Evolutionary conservation across 176 grass and related monocot genomes (phyloP), one percentile per base, ranked within the genome.

Genomic region (Eragrostis curvula): DNA sequence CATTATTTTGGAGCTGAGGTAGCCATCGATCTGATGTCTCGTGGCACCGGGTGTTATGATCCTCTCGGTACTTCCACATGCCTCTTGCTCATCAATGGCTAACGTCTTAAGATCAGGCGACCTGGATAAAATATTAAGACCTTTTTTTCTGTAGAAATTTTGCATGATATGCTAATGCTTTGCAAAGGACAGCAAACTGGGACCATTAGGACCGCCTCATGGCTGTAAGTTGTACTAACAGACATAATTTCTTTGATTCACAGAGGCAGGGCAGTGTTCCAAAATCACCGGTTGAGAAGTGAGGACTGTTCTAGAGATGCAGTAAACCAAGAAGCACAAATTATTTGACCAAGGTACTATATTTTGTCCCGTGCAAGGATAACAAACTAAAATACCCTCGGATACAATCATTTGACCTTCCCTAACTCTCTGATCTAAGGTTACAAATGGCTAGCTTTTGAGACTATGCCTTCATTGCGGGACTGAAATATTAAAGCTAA

Each of bases 31-130:
- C 74, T 66, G 49, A 68, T 45, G 77, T 59, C 77, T 39, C 70
- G 61, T 75, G 77, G 68, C 70, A 47, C 48, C 49, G 49, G 24
- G 25, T 77, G 39, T 74, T 74, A 80, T 74, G 60, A 48, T 74
- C 25, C 48, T 57, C 68, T 12, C 69, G 74, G 77, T 66, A 80
- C 69, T 70, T 61, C 42, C 83, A 78, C 66, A 78, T 71, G 74
- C 43, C 55, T 48, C 44, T 71, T 73, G 68, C 68, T 57, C 77
- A 80, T 73, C 70, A 75, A 68, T 81, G 61, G 77, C 77, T 36
- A 5, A 15, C 66, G 49, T 21, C 50, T 44, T 11, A 42, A 12
- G 49, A 81, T 57, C 68, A 78, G 71, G 42, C 60, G 36, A 67
- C 17, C 24, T 51, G 29, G 48, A 74, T 32, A 65, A 25, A 24